Evolutionary conservation across 1,139 yeast species (phyloP).

Genomic region (Yamadazyma siamensis): DNA sequence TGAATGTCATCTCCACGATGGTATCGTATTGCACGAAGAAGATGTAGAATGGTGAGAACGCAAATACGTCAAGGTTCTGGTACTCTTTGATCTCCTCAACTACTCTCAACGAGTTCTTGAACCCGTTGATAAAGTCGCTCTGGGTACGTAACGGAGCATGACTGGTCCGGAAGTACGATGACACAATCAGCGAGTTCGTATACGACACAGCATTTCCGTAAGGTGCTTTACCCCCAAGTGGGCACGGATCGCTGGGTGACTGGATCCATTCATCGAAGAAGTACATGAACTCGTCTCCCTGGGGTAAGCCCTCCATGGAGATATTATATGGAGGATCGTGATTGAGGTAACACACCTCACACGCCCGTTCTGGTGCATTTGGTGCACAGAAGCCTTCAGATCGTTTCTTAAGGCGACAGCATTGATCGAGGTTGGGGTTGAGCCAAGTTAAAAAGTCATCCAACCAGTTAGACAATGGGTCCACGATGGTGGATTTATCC

Average conservation of each 20-base stretch:
- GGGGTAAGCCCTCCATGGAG: constrained; percentile 82
- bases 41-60: constrained; percentile 89
- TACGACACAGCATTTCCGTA: constrained; percentile 61
- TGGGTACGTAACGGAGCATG: constrained; percentile 83
- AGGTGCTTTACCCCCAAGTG: constrained; percentile 94
- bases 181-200: constrained; percentile 35
- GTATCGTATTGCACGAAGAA: constrained; percentile 85
- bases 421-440: constrained; percentile 81
- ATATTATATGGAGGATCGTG: constrained; percentile 62
- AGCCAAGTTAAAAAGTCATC: constrained; percentile 88
- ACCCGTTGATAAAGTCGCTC: constrained; percentile 77
- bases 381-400: constrained; percentile 55
- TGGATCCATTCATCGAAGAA: constrained; percentile 81
- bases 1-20: constrained; percentile 55
- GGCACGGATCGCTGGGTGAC: constrained; percentile 87
- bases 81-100: constrained; percentile 50
- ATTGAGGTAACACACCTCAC: constrained; percentile 65
- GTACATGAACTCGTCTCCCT: constrained; percentile 66
- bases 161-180: constrained; percentile 76
- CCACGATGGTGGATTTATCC: constrained; percentile 61
- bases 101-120: constrained; percentile 69
- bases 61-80: constrained; percentile 57
- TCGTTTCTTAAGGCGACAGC: constrained; percentile 66
- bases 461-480: constrained; percentile 88
- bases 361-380: constrained; percentile 63